These are phyloP conservation scores for Colletotrichum magnum DNA, from an alignment of 2,329 filamentous ascomycete genomes.

Conservation along the genomic window DNA sequence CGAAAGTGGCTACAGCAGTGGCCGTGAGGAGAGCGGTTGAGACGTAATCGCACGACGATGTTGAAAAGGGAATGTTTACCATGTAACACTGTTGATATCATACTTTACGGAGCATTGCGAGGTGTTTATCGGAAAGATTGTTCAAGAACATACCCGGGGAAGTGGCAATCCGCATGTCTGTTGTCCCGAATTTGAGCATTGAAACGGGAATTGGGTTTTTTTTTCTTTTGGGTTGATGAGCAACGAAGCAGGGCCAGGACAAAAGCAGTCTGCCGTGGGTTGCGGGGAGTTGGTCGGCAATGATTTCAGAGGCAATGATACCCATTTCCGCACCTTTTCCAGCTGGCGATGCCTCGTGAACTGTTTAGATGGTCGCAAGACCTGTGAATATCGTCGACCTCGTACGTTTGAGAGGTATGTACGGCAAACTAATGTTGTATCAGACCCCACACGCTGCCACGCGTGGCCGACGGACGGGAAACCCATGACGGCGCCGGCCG, in stretches of 20 bases:
- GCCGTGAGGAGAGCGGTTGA: slow-evolving; percentile 48
- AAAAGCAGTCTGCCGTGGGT: neutral
- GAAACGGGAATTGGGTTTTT: neutral
- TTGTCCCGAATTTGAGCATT: neutral
- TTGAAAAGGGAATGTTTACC: too few species aligned
- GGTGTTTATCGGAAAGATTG: slow-evolving; percentile 8
- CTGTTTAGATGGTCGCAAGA: too few species aligned
- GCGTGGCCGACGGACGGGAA: too few species aligned
- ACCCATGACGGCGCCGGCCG: too few species aligned
- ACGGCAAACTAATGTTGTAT: too few species aligned
- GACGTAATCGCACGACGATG: too few species aligned
- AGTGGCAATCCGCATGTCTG: neutral
- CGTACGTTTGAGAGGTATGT: too few species aligned
- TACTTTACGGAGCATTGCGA: slow-evolving; percentile 8
- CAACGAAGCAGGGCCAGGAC: too few species aligned
- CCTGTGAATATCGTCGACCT: too few species aligned
- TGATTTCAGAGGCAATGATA: slow-evolving; percentile 11
- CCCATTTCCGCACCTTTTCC: slow-evolving; percentile 11
- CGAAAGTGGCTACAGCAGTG: slow-evolving; percentile 56
- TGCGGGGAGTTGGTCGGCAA: slow-evolving; percentile 1
- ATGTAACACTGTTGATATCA: neutral
- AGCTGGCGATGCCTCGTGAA: neutral
- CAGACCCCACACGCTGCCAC: too few species aligned
- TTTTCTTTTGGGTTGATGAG: too few species aligned
- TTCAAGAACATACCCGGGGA: neutral